Percentiles rank a stretch among this genome's conserved stretches.
Conservation (phyloP, 2,329 filamentous ascomycete species). For the Dactylellina parvicollis region DNA sequence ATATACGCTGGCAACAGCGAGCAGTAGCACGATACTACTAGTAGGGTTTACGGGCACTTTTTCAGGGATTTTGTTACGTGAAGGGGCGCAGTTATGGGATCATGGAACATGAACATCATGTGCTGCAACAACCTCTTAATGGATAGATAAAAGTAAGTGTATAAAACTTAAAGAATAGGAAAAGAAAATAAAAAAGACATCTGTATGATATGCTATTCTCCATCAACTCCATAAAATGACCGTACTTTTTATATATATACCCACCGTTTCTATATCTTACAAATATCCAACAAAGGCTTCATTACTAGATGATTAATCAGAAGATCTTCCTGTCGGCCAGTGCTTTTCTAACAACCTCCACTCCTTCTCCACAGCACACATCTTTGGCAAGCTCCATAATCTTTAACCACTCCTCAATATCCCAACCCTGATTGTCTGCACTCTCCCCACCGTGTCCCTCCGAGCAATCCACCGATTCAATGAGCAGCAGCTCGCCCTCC, state of each 20-base stretch:
- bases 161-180: conserved; percentile 12
- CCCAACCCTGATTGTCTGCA: conserved; percentile 67
- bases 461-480: conserved; percentile 54
- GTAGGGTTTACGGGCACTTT: too few species aligned
- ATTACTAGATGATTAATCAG: neutral
- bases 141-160: conserved; percentile 52
- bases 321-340: conserved; percentile 31
- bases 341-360: conserved; percentile 40
- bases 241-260: conserved; percentile 25
- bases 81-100: conserved; percentile 55
- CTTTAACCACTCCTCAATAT: conserved; percentile 77
- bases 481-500: conserved; percentile 55
- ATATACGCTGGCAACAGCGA: neutral
- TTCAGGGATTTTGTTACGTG: neutral
- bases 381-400: conserved; percentile 72
- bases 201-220: too few species aligned
- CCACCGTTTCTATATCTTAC: conserved; percentile 19
- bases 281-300: too few species aligned
- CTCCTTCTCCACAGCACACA: conserved; percentile 68
- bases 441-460: conserved; percentile 28
- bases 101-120: neutral
- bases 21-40: neutral
- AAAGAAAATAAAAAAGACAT: too few species aligned
- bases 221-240: conserved; percentile 35
- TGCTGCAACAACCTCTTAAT: conserved; percentile 25